Evolutionary conservation across 371 early-diverging fungal species (phyloP), one percentile per base, ranked within the genome.

Genomic region (Rhizopus microsporus): DNA sequence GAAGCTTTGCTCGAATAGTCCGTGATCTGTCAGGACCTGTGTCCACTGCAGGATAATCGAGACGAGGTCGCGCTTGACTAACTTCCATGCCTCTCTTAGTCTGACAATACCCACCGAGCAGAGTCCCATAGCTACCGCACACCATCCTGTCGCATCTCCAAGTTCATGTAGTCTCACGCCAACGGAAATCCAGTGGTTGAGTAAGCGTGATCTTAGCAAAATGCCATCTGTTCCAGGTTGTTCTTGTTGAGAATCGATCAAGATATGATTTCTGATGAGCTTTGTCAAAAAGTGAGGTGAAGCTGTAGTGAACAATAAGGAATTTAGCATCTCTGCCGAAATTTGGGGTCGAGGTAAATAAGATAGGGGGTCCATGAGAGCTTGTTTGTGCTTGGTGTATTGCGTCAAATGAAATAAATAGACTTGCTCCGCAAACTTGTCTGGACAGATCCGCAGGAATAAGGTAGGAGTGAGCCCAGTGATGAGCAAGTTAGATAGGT

Each of bases 141-240:
- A 75, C 85, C 89, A 92, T 15, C 87, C 81, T 0, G 84, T 78
- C 67, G 88, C 84, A 53, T 92, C 92, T 23, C 89, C 87, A 15
- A 89, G 57, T 1, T 59, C 43, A 0, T 84, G 63, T 42, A 87
- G 67, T 31, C 71, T 62, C 7, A 76, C 68, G 12, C 89, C 92
- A 3, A 89, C 81, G 13, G 69, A 74, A 43, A 91, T 88, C 92
- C 92, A 92, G 56, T 90, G 91, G 48, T 77, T 81, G 33, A 92
- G 59, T 17, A 91, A 60, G 34, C 73, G 72, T 16, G 88, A 82
- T 33, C 92, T 75, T 29, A 65, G 12, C 3, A 72, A 4, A 0
- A 51, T 55, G 7, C 57, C 49, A 29, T 67, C 62, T 8, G 16
- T 6, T 8, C 23, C 23, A n/a, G 65, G 63, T 74, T 76, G n/a